Conservation (phyloP, 2,329 filamentous ascomycete genomes). For the Taxawa tesnikishii region DNA sequence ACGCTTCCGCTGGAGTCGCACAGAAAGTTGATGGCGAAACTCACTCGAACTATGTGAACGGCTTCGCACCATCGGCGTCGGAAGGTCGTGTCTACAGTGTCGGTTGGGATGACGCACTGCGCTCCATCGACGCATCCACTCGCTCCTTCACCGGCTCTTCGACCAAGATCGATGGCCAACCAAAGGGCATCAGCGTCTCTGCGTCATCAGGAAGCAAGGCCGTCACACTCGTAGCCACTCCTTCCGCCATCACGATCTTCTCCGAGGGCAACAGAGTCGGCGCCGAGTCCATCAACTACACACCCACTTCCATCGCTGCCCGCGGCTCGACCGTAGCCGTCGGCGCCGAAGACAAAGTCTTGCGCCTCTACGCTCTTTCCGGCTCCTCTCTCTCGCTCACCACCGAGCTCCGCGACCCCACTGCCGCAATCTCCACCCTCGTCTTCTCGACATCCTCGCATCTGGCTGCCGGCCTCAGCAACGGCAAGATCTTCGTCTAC, state of each 20-base stretch:
- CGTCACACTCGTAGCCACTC: conserved; percentile 38
- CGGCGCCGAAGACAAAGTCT: conserved; percentile 59
- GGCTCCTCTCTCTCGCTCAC: conserved; percentile 35
- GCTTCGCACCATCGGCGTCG: conserved; percentile 47
- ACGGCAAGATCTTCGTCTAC: conserved; percentile 82
- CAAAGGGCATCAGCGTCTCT: conserved; percentile 56
- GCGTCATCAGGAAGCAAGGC: conserved; percentile 42
- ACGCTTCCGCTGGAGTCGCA: conserved; percentile 56
- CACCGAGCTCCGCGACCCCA: conserved; percentile 53
- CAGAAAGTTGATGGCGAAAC: conserved; percentile 63
- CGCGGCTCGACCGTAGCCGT: conserved; percentile 58
- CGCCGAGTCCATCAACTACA: conserved; percentile 42
- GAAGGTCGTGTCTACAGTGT: conserved; percentile 60
- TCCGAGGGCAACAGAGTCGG: conserved; percentile 37
- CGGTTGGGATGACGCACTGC: conserved; percentile 87
- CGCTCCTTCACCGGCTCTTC: conserved; percentile 62
- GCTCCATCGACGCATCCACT: conserved; percentile 61
- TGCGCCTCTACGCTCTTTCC: conserved; percentile 60
- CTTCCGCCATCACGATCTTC: conserved; percentile 47
- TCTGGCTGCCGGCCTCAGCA: conserved; percentile 70
- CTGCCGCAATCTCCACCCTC: conserved; percentile 63
- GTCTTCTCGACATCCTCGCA: conserved; percentile 72
- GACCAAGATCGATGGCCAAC: conserved; percentile 62
- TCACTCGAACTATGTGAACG: conserved; percentile 77
- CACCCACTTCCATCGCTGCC: conserved; percentile 58